These are phyloP conservation scores for Prosopis cineraria DNA, from an alignment of 306 rosid species.

Conservation along the genomic window DNA sequence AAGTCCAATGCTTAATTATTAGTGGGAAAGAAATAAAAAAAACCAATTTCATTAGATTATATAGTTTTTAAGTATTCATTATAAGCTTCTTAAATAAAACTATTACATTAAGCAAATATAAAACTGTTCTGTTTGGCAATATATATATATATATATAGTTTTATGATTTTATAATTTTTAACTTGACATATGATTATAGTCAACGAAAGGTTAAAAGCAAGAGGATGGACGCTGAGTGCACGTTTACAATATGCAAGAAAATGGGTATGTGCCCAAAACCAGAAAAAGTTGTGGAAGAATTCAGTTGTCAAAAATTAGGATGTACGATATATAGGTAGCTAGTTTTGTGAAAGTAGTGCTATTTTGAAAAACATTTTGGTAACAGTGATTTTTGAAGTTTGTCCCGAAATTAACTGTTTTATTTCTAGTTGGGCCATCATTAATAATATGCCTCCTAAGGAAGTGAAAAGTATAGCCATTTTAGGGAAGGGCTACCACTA, in stretches of 20 bases:
- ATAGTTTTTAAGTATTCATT: neutral
- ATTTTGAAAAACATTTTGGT: neutral
- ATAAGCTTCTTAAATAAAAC: no score
- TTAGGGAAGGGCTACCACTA: slow-evolving; percentile 35
- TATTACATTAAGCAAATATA: no score
- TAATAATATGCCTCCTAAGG: neutral
- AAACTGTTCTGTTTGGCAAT: neutral
- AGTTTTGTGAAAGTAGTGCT: slow-evolving; percentile 12
- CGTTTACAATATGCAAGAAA: slow-evolving; percentile 44
- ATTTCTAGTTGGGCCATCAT: neutral
- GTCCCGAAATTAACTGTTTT: slow-evolving; percentile 16
- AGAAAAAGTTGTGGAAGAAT: slow-evolving; percentile 22
- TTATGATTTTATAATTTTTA: neutral
- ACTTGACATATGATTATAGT: neutral
- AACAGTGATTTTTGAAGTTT: slow-evolving; percentile 9
- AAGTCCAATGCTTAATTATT: neutral
- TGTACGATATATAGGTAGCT: neutral
- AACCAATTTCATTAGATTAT: neutral
- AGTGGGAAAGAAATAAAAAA: neutral
- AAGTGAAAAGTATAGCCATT: neutral
- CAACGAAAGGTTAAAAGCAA: slow-evolving; percentile 24
- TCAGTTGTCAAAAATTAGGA: slow-evolving; percentile 21
- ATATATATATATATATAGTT: neutral
- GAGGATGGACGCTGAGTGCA: slow-evolving; percentile 48
- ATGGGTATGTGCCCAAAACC: neutral